These are phyloP conservation scores for Juglanconis juglandina DNA, from an alignment of 2,329 filamentous ascomycete genomes.

Conservation along the genomic window DNA sequence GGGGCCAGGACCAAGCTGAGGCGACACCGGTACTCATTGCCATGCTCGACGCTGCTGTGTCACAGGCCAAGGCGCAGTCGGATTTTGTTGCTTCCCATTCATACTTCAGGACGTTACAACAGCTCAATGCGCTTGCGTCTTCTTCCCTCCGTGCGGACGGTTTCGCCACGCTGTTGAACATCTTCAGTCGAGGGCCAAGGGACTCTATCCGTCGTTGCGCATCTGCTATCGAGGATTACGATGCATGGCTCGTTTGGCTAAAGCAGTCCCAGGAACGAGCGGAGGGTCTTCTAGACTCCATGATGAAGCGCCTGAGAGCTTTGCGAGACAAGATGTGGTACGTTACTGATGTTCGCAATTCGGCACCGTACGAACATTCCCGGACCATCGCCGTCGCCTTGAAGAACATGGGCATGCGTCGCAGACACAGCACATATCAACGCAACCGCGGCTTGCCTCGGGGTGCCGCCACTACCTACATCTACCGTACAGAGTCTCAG, in stretches of 20 bases:
- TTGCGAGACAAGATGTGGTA: slow-evolving; percentile 99
- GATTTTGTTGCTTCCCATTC: slow-evolving; percentile 82
- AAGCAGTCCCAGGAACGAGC: slow-evolving; percentile 78
- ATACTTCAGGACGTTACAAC: slow-evolving; percentile 79
- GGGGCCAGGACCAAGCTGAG: slow-evolving; percentile 39
- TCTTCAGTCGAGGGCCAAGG: slow-evolving; percentile 69
- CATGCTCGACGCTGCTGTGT: slow-evolving; percentile 74
- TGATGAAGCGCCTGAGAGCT: slow-evolving; percentile 69
- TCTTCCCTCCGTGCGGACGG: slow-evolving; percentile 63
- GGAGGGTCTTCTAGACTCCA: slow-evolving; percentile 68
- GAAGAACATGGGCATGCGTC: slow-evolving; percentile 79
- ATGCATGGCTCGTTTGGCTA: slow-evolving; percentile 78
- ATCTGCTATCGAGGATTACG: slow-evolving; percentile 72
- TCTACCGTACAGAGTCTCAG: slow-evolving; percentile 79
- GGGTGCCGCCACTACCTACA: slow-evolving; percentile 54
- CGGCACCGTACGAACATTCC: slow-evolving; percentile 81
- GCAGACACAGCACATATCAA: slow-evolving; percentile 51
- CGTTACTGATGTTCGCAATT: slow-evolving; percentile 87
- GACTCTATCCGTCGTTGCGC: slow-evolving; percentile 68
- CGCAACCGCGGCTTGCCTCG: slow-evolving; percentile 41
- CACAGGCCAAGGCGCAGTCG: slow-evolving; percentile 71
- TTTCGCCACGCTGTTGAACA: slow-evolving; percentile 67
- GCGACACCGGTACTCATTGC: slow-evolving; percentile 54
- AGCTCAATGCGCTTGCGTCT: slow-evolving; percentile 62
- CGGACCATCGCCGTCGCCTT: slow-evolving; percentile 81